Conservation (phyloP, 768 basidiomycete genomes). For the Mrakia gelida region DNA sequence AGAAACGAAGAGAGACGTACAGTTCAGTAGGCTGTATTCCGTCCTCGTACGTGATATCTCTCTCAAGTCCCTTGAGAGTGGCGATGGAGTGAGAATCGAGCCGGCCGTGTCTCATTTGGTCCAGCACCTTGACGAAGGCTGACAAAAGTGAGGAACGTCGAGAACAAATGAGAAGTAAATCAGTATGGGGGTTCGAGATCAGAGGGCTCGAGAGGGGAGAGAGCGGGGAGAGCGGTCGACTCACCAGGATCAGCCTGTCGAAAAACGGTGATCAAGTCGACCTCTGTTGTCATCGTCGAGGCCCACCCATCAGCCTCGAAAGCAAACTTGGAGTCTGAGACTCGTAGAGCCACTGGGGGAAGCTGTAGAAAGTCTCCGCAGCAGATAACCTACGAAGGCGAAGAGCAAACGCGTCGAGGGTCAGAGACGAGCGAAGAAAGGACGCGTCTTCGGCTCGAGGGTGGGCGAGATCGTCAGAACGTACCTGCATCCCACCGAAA, state of each 20-base stretch:
- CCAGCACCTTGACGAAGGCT: constrained; percentile 72
- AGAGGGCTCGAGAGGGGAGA: neutral
- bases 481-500: constrained; percentile 90
- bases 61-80: constrained; percentile 65
- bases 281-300: constrained; percentile 67
- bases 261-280: constrained; percentile 71
- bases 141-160: neutral
- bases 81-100: constrained; percentile 61
- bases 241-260: constrained; percentile 1
- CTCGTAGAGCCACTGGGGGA: neutral
- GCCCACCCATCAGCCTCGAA: constrained; percentile 83
- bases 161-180: no score
- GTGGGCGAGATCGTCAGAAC: constrained; percentile 1
- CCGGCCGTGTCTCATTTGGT: constrained; percentile 91
- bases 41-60: constrained; percentile 68
- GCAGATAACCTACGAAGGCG: constrained; percentile 61
- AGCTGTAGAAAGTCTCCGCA: constrained; percentile 86
- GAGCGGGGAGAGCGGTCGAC: neutral
- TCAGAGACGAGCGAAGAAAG: neutral
- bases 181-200: no score
- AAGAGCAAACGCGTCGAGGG: neutral
- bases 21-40: constrained; percentile 85
- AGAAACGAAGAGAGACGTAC: constrained; percentile 46
- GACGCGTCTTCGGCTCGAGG: no score
- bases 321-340: constrained; percentile 59